Conservation (phyloP, 2,329 filamentous ascomycete species). For the Colletotrichum eremochloae region DNA sequence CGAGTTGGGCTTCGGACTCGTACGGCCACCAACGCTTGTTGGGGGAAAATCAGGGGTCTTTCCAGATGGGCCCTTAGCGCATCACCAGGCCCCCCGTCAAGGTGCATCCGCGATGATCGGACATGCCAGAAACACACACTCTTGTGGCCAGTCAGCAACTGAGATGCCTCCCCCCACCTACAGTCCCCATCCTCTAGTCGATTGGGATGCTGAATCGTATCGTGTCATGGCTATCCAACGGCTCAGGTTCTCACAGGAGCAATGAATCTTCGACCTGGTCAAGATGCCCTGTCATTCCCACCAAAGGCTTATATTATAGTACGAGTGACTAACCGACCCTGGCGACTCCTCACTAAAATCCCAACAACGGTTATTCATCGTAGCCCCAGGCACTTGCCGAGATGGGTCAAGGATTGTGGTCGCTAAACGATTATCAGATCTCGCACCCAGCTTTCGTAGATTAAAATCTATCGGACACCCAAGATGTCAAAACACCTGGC, state of each 20-base stretch:
- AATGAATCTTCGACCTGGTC: slow-evolving; percentile 9
- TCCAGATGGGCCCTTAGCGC: slow-evolving; percentile 36
- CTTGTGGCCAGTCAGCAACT: slow-evolving; percentile 22
- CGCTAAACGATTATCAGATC: slow-evolving; percentile 22
- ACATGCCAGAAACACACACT: slow-evolving; percentile 5
- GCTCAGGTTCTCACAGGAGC: background rate
- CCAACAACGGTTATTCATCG: slow-evolving; percentile 4
- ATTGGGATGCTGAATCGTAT: slow-evolving; percentile 42
- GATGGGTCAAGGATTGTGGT: slow-evolving; percentile 9
- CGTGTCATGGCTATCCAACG: slow-evolving; percentile 25
- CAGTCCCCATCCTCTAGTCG: slow-evolving; percentile 30
- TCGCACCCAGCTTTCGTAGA: slow-evolving; percentile 16
- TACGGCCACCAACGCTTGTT: slow-evolving; percentile 23
- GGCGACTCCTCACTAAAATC: slow-evolving; percentile 11
- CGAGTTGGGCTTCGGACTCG: background rate
- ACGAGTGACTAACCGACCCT: background rate
- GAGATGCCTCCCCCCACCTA: slow-evolving; percentile 16
- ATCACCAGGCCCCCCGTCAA: slow-evolving; percentile 39
- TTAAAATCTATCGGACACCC: slow-evolving; percentile 14
- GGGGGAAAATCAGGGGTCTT: slow-evolving; percentile 40
- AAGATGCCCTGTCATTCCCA: slow-evolving; percentile 1
- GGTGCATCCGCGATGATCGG: slow-evolving; percentile 41
- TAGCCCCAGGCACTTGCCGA: background rate
- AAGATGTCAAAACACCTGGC: slow-evolving; percentile 2
- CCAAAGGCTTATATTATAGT: background rate